Conservation (phyloP, 148 eudicot genomes). For the Rheum nobile region DNA sequence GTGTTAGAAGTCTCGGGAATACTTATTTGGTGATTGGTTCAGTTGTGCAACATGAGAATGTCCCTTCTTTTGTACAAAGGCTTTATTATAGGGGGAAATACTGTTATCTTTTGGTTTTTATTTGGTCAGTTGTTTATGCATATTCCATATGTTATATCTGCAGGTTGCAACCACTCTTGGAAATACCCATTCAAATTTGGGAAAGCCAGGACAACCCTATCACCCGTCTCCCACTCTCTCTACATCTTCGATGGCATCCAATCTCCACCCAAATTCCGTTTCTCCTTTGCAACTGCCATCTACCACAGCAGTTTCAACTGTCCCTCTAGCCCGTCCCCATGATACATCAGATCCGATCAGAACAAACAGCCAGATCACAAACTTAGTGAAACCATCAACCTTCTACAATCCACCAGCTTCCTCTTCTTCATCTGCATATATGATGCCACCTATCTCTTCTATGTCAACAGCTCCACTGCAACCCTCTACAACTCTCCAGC, state of each 20-base stretch:
- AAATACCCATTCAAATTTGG: slow-evolving; percentile 22
- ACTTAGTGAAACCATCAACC: slow-evolving; percentile 57
- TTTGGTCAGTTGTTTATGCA: neutral
- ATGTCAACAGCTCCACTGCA: slow-evolving; percentile 34
- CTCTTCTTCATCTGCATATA: slow-evolving; percentile 27
- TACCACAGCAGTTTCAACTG: slow-evolving; percentile 19
- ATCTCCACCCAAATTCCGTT: slow-evolving; percentile 28
- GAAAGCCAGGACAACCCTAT: slow-evolving; percentile 29
- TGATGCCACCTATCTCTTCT: slow-evolving; percentile 29
- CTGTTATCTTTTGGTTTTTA: neutral
- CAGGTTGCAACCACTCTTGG: slow-evolving; percentile 56
- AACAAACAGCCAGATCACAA: slow-evolving; percentile 28
- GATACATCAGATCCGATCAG: slow-evolving; percentile 31
- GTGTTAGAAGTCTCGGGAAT: neutral
- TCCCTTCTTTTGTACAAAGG: neutral
- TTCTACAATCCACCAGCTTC: slow-evolving; percentile 47
- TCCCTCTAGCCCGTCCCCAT: slow-evolving; percentile 23
- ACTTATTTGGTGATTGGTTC: neutral
- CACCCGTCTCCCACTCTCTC: slow-evolving; percentile 24
- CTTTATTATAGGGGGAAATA: neutral
- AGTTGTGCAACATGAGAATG: neutral
- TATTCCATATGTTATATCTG: neutral
- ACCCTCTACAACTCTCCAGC: slow-evolving; percentile 40
- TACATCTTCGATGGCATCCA: slow-evolving; percentile 21
- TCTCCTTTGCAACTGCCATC: slow-evolving; percentile 30